Base-by-base conservation (phyloP, 2,329 filamentous ascomycete species). In the Venturia carpophila region DNA sequence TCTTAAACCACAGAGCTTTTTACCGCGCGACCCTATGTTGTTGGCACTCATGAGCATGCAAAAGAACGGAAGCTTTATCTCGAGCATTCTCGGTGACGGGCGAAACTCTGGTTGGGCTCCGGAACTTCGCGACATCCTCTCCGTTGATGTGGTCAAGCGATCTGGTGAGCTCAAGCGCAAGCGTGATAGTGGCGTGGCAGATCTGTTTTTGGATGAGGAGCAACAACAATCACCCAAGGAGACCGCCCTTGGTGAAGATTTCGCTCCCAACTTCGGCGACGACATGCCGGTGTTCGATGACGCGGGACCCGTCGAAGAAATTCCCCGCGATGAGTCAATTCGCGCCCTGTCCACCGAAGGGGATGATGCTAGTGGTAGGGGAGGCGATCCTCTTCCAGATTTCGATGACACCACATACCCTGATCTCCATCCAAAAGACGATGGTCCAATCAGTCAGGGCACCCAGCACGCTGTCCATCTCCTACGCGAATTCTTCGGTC, bases 381-480 rank as follows among this genome's bases (percentile, higher is more conserved):
- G 78, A 47, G 77, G 80, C 39, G 78, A 78, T 15, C 63, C 67
- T 11, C 66, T 45, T n/a, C 43, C 60, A 6, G 64, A 49, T 30
- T 91, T 94, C 70, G 91, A 96, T 70, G 90, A 92, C 55, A 93
- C 90, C 0, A 87, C 86, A 45, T 84, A 84, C 30, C 88, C 90
- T 13, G 77, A 91, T 3, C 84, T 92, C 4, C 90, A 94, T 72
- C 90, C 92, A 13, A 86, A 87, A 39, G 92, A 97, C 68, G 91
- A 86, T 68, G 92, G 92, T 0, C 90, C 91, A 0, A 88, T 97
- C 10, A 96, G 92, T 0, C 78, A 96, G 21, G 92, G 91, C 67
- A 99, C 94, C 13, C 94, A 95, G 77, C 92, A 96, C 72, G 94
- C 94, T 42, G 95, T 99, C 24, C 93, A 99, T 75, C 85, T 97